Conservation (phyloP, 169 alveolate genomes). For the Plasmodium inui region DNA sequence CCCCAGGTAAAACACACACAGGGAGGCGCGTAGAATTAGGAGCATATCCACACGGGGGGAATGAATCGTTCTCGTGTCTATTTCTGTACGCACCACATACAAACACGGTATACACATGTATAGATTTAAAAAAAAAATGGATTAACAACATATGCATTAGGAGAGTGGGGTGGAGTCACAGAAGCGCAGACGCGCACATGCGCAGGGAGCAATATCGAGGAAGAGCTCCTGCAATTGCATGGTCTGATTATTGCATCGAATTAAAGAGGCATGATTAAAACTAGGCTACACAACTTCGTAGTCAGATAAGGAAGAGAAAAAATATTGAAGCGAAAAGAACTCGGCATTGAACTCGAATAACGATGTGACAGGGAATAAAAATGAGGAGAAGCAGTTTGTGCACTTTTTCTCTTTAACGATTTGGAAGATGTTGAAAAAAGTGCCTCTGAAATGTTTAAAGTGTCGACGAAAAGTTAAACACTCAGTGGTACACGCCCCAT, state of each 20-base stretch:
- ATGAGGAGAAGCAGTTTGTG: not conserved
- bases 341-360: not conserved
- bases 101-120: not conserved
- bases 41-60: not conserved
- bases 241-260: not conserved
- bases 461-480: not conserved
- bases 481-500: not conserved
- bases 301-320: not conserved
- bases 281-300: not conserved
- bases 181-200: not conserved
- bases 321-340: not conserved
- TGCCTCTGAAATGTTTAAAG: not conserved
- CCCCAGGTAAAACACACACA: not conserved
- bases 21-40: not conserved
- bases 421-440: not conserved
- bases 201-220: not conserved
- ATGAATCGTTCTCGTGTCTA: not conserved
- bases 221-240: not conserved
- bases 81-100: not conserved
- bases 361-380: not conserved
- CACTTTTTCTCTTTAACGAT: not conserved
- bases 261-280: not conserved
- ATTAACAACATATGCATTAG: not conserved
- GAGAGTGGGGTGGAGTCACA: not conserved
- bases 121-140: not conserved